Conservation (phyloP, 208 protist genomes). For the Crithidia mellificae region DNA sequence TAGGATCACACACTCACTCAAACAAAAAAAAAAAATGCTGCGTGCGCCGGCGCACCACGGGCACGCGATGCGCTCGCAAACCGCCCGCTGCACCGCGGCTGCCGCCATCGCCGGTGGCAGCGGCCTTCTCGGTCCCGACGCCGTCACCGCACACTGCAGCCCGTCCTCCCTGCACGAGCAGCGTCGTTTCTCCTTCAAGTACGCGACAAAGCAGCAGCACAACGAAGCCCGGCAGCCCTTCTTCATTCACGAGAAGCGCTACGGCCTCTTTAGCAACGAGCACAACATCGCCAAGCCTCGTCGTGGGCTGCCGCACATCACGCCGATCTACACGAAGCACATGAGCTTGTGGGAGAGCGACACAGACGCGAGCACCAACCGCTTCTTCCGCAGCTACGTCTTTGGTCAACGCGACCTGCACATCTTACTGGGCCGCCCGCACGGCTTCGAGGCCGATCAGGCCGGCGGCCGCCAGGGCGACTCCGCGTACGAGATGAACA, state of each 20-base stretch:
- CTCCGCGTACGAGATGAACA: constrained; percentile 70
- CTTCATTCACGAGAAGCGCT: constrained; percentile 87
- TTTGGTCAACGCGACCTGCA: constrained; percentile 80
- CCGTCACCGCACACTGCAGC: not conserved
- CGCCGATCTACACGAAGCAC: constrained; percentile 76
- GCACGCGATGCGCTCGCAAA: constrained; percentile 21
- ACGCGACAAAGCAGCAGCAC: constrained; percentile 76
- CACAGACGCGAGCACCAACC: constrained; percentile 85
- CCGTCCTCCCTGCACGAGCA: constrained; percentile 35
- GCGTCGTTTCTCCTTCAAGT: constrained; percentile 86
- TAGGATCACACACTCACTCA: not conserved
- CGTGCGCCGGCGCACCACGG: constrained; percentile 22
- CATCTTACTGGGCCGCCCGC: constrained; percentile 68
- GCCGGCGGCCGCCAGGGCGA: constrained; percentile 55
- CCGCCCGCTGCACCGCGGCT: constrained; percentile 25
- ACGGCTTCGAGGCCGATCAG: constrained; percentile 71
- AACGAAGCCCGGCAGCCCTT: constrained; percentile 80
- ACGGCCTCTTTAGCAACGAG: constrained; percentile 86
- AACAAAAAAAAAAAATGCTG: constrained; percentile 16
- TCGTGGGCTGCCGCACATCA: constrained; percentile 74
- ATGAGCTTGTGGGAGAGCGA: constrained; percentile 89
- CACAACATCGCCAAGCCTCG: constrained; percentile 68
- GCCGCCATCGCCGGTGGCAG: constrained; percentile 28
- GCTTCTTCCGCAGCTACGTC: constrained; percentile 81
- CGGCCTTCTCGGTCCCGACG: constrained; percentile 17